Base-by-base conservation (phyloP, 2,329 filamentous ascomycete species). In the Sporothrix globosa region DNA sequence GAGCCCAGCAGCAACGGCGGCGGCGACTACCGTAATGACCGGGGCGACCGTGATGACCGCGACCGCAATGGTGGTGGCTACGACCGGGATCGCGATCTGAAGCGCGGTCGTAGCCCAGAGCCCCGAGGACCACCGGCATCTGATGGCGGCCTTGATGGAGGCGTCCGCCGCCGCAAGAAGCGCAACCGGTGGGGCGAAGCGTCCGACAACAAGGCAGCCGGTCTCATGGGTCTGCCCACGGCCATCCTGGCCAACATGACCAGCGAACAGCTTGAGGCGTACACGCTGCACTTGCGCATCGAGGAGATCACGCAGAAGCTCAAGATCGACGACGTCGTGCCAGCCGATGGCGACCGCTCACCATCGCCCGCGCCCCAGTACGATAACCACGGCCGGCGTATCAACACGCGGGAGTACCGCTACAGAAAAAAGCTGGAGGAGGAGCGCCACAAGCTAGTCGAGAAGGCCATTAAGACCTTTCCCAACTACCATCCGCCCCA, bases 291-390 rank as follows among this genome's bases (percentile, higher is more conserved):
- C 82, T 84, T 99, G 78, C 93, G 96, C 78, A 98, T 99, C 78
- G 95, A 99, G 81, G 96, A 99, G 82, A 99, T 99, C 78, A 98
- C 93, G 79, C 95, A 99, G 84, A 99, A 99, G 87, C 89, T 99
- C 76, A 91, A 95, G 78, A 99, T 99, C 81, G 96, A 98, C 83
- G 96, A 99, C 85, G 96, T 99, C 69, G 96, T 99, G 73, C 96
- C 96, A 71, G 93, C 92, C 76, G 96, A 98, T 82, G 94, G 93
- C 76, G 95, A 98, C 79, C 90, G 96, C 24, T 99, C 96, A 71
- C 95, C 95, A 24, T 99, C 96, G 72, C 96, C 96, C 50, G 87
- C 96, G 46, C 96, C 96, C 13, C 95, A 98, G 82, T 99, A 99
- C 84, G 96, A 99, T 82, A 99, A 99, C 85, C 96, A 97, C 79